Evolutionary conservation across 1,139 yeast genomes (phyloP).

Genomic region (Meyerozyma athensensis): DNA sequence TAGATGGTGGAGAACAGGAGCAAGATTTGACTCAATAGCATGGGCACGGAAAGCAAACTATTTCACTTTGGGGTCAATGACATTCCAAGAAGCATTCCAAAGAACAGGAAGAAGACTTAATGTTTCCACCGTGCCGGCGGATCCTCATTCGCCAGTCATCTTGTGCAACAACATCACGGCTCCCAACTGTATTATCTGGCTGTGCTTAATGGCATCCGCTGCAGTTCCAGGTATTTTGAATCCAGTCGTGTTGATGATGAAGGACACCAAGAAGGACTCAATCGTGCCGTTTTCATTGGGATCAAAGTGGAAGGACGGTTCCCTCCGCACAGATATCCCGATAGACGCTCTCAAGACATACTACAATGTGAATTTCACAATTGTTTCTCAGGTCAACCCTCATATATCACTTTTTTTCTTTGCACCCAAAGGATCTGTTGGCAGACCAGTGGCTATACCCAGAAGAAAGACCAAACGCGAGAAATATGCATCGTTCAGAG

Average conservation of each 20-base stretch:
- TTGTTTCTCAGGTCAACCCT: constrained; percentile 81
- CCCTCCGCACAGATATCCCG: constrained; percentile 69
- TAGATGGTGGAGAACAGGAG: constrained; percentile 72
- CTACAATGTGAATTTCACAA: constrained; percentile 69
- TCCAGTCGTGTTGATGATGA: constrained; percentile 79
- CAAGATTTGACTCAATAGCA: constrained; percentile 66
- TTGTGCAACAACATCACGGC: constrained; percentile 73
- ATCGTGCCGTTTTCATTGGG: constrained; percentile 71
- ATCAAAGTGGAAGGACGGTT: constrained; percentile 72
- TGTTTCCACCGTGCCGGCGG: constrained; percentile 76
- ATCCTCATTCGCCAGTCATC: constrained; percentile 78
- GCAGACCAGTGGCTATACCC: constrained; percentile 61
- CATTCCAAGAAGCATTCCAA: constrained; percentile 66
- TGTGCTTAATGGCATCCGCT: constrained; percentile 68
- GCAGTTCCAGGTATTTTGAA: constrained; percentile 84
- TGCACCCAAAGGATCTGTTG: constrained; percentile 79
- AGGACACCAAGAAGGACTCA: constrained; percentile 37
- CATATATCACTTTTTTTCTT: constrained; percentile 73
- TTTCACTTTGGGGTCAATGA: constrained; percentile 69
- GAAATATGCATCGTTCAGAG: constrained; percentile 50
- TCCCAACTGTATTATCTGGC: constrained; percentile 82
- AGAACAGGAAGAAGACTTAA: constrained; percentile 68
- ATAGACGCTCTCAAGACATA: constrained; percentile 66
- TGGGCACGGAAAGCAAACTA: constrained; percentile 70
- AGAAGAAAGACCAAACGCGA: constrained; percentile 43